A percentile compares a stretch with the other conserved stretches of the same genome.
These are phyloP conservation scores for Thuidium tamariscinum DNA, from an alignment of 225 moss, liverwort and hornwort genomes.

Conservation along the genomic window DNA sequence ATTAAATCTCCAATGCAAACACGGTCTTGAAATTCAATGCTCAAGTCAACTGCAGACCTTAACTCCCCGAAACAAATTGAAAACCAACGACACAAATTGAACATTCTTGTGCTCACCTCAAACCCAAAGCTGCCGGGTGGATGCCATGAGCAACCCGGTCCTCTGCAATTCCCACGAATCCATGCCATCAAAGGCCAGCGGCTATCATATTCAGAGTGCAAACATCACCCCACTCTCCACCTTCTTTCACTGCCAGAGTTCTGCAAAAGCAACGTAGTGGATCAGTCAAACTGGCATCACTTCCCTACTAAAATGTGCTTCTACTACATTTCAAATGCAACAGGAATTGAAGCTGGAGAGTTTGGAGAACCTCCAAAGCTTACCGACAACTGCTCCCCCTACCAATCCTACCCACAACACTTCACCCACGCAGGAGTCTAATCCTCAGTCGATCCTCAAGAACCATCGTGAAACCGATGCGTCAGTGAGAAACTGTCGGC, in stretches of 20 bases:
- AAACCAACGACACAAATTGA: background rate
- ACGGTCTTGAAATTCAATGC: background rate
- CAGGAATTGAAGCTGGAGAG: background rate
- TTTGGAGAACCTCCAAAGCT: background rate
- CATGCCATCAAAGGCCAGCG: no score
- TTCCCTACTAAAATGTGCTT: background rate
- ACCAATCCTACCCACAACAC: background rate
- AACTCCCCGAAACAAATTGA: background rate
- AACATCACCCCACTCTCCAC: background rate
- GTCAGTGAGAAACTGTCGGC: background rate
- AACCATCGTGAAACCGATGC: background rate
- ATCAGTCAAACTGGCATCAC: background rate
- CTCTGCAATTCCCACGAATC: no score
- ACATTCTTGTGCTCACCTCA: background rate
- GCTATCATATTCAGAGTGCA: background rate
- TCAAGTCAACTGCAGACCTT: background rate
- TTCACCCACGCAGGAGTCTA: background rate
- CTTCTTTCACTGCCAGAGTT: background rate
- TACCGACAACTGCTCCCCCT: background rate
- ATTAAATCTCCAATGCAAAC: no score
- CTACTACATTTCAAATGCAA: no score
- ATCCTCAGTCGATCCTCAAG: background rate
- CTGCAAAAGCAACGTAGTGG: background rate
- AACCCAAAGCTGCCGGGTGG: background rate
- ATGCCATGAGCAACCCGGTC: background rate